phyloP scores from a whole-genome alignment of 2,329 filamentous ascomycete genomes.

The Penicillium sp. region DNA sequence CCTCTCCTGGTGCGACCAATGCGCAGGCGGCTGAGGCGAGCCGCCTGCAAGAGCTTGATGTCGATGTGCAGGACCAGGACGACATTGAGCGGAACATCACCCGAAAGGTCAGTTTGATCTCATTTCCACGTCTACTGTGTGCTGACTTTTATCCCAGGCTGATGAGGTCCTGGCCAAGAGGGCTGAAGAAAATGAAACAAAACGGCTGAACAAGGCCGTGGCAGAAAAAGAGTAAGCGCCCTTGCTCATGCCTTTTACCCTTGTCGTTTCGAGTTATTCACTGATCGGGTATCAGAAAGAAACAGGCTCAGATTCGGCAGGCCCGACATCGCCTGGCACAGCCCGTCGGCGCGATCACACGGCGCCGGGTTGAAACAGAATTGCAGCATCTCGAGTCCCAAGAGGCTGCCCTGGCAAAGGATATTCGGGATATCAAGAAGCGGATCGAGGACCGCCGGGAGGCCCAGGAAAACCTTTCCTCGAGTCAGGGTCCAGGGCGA shows the following conservation, averaged over 20 bases:
- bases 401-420: conserved; percentile 59
- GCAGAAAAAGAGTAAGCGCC: conserved; percentile 42
- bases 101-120: conserved; percentile 43
- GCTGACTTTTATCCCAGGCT: conserved; percentile 36
- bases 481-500: conserved; percentile 45
- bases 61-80: conserved; percentile 74
- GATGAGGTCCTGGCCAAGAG: conserved; percentile 56
- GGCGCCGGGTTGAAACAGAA: conserved; percentile 47
- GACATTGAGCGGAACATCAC: conserved; percentile 85
- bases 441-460: conserved; percentile 72
- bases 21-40: conserved; percentile 45
- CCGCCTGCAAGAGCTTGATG: conserved; percentile 57
- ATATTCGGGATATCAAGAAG: conserved; percentile 71
- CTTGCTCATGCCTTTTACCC: no score
- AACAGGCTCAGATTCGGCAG: conserved; percentile 60
- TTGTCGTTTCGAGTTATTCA: no score
- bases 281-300: no score
- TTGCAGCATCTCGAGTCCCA: conserved; percentile 61
- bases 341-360: conserved; percentile 48
- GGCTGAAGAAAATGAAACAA: conserved; percentile 58
- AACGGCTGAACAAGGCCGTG: conserved; percentile 54
- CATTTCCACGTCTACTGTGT: neutral
- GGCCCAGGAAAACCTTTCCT: conserved; percentile 45
- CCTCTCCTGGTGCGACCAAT: conserved; percentile 4
- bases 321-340: conserved; percentile 53